Evolutionary conservation across 1,139 yeast genomes (phyloP), one percentile per base, ranked within the genome.

Genomic region (Scheffersomyces insectosa): DNA sequence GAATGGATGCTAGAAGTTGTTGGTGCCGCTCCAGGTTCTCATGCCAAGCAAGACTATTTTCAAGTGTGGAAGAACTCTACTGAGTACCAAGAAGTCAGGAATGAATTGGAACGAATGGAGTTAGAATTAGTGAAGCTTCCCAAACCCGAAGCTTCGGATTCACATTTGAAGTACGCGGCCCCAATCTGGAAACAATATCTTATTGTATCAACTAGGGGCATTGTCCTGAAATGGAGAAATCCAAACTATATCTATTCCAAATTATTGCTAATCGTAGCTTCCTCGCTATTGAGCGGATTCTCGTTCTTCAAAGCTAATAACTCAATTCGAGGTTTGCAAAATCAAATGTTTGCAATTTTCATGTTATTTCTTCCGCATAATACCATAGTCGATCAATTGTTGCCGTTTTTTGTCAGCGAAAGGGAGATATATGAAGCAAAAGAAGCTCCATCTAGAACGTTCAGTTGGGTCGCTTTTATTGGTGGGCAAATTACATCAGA

Each of bases 371-470:
- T 82, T 54, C 72, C 82, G 40, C 76, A 84, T 65, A 78, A 78
- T 49, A 82, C 88, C 36, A 57, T 85, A 49, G 61, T 83, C 43
- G 85, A 87, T 61, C 95, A 88, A 62, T 77, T 82, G 68, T 69
- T 87, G 55, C 93, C 95, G 35, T 68, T 77, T 44, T 87, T 75
- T 59, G 83, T 83, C 38, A 63, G 66, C 35, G 93, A 85, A 62
- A 80, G 96, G 65, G 81, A 81, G 52, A 67, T 89, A 38, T 89
- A 87, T 60, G 43, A 44, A 28, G 47, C 45, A 10, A 37, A 42
- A 59, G 97, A 88, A 63, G 79, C 95, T 33, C 95, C 95, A 23
- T 74, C 80, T 0, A 72, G 71, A 50, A 70, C 80, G 4, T 75
- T 71, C 54, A 57, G 70, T 46, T 75, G 80, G 80, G 48, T 62